Conservation (phyloP, 805 yeast species). For the Ogataea nitratoaversa region DNA sequence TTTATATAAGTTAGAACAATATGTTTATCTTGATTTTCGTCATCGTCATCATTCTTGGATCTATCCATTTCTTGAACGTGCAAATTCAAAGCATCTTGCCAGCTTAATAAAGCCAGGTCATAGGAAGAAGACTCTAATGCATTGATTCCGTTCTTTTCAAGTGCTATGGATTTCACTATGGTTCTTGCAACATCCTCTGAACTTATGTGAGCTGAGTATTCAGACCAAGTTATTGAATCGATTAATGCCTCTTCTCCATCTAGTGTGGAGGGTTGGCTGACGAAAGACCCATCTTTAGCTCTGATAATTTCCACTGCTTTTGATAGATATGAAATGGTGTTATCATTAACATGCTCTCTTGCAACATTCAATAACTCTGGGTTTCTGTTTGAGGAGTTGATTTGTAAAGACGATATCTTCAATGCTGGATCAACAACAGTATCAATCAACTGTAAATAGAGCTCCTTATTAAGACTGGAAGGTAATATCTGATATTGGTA, state of each 20-base stretch:
- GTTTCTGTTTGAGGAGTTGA: slow-evolving; percentile 26
- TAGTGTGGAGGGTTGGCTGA: slow-evolving; percentile 25
- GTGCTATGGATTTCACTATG: slow-evolving; percentile 38
- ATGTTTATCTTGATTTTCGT: slow-evolving; percentile 65
- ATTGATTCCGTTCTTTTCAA: slow-evolving; percentile 26
- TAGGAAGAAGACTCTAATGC: slow-evolving; percentile 41
- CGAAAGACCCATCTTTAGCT: slow-evolving; percentile 33
- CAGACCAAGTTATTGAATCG: slow-evolving; percentile 44
- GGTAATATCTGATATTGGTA: slow-evolving; percentile 27
- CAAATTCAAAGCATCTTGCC: slow-evolving; percentile 65
- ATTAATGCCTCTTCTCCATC: slow-evolving; percentile 16
- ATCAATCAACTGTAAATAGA: slow-evolving; percentile 54
- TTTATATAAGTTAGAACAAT: slow-evolving; percentile 71
- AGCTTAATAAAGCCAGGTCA: slow-evolving; percentile 54
- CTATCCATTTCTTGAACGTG: slow-evolving; percentile 55
- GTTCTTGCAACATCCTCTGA: slow-evolving; percentile 71
- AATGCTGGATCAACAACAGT: slow-evolving; percentile 64
- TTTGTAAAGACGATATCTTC: slow-evolving; percentile 32
- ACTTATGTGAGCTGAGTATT: slow-evolving; percentile 53
- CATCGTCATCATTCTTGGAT: slow-evolving; percentile 39
- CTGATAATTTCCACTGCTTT: slow-evolving; percentile 36
- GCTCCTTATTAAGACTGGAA: slow-evolving; percentile 27
- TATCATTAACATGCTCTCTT: slow-evolving; percentile 37
- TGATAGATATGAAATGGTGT: slow-evolving; percentile 29
- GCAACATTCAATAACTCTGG: slow-evolving; percentile 49